Evolutionary conservation across 139 green algal genomes (phyloP), one percentile per base, ranked within the genome.

Genomic region (Chlorella ohadii): DNA sequence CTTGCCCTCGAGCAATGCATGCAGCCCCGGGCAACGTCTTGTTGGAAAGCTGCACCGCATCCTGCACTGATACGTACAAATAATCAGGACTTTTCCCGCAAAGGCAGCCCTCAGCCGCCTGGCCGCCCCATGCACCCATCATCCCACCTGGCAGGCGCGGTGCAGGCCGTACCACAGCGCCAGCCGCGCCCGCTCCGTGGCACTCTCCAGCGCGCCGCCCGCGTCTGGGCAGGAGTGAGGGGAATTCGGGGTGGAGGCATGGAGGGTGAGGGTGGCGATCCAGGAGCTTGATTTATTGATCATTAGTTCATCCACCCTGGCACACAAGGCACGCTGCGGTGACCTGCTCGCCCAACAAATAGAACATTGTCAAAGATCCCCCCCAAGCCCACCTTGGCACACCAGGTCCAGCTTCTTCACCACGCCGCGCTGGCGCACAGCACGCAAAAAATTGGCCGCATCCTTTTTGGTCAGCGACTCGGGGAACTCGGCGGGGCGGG

Each of bases 401-500:
- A 97, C 91, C 28, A 79, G 67, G 33, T 84, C 63, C 68, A 93
- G 67, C 47, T 79, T 76, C 31, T 83, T 78, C 5, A 85, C 75
- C 23, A 51, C 57, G 19, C 92, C 56, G 20, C 91, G 93, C 25
- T 89, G 91, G 68, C 88, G 84, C 66, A 92, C 93, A 0, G 84
- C 93, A 20, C 90, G 89, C 39, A 94, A 78, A 80, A 97, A 98
- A 0, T 88, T 86, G 15, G 78, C 79, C 0, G 94, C 94, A 70
- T 98, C 94, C 4, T 83, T 81, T 25, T 87, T 83, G 63, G 82
- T 88, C 22, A 96, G 66, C 15, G 83, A 78, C 7, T 25, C 23
- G 3, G 86, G 86, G 39, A 85, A 90, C 25, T 72, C 74, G 23
- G 83, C 20, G 20, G 61, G 63, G 38, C 61, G 78, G 16, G 86